Evolutionary conservation across 345 rosid genomes (phyloP).

Genomic region (Lumnitzera racemosa): DNA sequence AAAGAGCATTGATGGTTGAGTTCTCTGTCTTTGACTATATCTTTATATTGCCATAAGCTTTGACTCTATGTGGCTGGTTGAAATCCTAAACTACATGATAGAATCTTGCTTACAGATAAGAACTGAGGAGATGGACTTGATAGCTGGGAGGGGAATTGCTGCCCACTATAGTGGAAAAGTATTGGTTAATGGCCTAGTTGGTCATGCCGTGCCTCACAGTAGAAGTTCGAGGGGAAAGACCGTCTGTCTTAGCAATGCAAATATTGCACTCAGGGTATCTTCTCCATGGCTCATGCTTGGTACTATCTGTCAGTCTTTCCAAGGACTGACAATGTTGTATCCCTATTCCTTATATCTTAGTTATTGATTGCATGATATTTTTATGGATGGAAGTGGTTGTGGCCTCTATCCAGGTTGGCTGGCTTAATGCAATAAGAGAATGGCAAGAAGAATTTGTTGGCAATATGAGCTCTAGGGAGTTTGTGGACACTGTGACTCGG

Average conservation of each 20-base stretch:
- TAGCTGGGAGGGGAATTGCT: slow-evolving; percentile 97
- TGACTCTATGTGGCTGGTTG: too few species aligned
- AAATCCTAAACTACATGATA: too few species aligned
- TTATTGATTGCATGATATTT: slow-evolving; percentile 15
- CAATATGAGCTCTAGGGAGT: slow-evolving; percentile 98
- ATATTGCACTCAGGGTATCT: slow-evolving; percentile 87
- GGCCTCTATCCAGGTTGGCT: slow-evolving; percentile 57
- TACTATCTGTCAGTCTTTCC: too few species aligned
- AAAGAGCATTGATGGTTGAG: too few species aligned
- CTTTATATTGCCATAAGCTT: too few species aligned
- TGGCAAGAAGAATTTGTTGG: slow-evolving; percentile 99
- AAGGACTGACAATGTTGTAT: background rate
- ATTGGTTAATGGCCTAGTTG: slow-evolving; percentile 65
- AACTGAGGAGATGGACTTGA: slow-evolving; percentile 97
- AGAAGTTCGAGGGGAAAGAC: slow-evolving; percentile 73
- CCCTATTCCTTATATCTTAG: background rate
- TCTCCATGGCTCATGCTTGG: slow-evolving; percentile 4
- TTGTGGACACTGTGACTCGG: slow-evolving; percentile 86
- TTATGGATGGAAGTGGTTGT: slow-evolving; percentile 14
- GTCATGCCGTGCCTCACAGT: slow-evolving; percentile 53
- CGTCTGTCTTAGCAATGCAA: slow-evolving; percentile 81
- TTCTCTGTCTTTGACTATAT: too few species aligned
- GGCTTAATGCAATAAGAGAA: slow-evolving; percentile 98
- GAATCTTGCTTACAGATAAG: slow-evolving; percentile 53
- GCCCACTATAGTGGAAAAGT: slow-evolving; percentile 93